Percentiles rank a stretch among this genome's conserved stretches.
Conservation (phyloP, 2,329 filamentous ascomycete species). For the Lasiodiplodia gonubiensis region DNA sequence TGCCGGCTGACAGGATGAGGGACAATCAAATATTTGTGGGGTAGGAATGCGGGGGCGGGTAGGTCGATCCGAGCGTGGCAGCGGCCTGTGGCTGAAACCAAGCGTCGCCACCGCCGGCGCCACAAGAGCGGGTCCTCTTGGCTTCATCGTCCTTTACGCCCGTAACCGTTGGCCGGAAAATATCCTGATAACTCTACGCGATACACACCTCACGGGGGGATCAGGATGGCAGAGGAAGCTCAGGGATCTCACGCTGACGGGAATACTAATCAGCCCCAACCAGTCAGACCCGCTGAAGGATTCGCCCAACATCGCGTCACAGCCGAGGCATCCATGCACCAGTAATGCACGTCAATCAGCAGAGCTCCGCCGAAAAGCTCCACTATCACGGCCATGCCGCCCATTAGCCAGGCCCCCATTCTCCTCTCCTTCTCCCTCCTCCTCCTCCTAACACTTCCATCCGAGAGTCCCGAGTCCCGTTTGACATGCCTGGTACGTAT, state of each 20-base stretch:
- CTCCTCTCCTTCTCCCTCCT: not conserved
- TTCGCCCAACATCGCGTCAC: too few species aligned
- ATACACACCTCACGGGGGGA: not conserved
- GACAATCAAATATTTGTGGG: not conserved
- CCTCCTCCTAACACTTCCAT: not conserved
- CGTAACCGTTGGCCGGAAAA: not conserved
- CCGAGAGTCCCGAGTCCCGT: not conserved
- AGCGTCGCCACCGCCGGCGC: not conserved
- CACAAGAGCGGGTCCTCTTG: not conserved
- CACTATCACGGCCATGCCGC: not conserved
- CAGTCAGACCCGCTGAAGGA: too few species aligned
- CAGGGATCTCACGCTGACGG: not conserved
- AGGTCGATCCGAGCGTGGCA: not conserved
- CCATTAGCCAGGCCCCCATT: not conserved
- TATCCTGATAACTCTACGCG: not conserved
- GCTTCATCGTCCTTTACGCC: not conserved
- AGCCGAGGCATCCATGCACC: constrained; percentile 12
- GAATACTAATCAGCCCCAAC: too few species aligned
- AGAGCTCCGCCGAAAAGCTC: not conserved
- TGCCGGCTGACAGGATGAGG: not conserved
- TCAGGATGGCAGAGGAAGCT: not conserved
- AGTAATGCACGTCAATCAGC: not conserved
- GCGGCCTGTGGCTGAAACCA: not conserved
- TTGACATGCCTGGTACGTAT: constrained; percentile 15
- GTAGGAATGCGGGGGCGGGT: constrained; percentile 20